A percentile compares a stretch with the other conserved stretches of the same genome.
Conservation (phyloP, 2,329 filamentous ascomycete species). For the Neoarthrinium moseri region DNA sequence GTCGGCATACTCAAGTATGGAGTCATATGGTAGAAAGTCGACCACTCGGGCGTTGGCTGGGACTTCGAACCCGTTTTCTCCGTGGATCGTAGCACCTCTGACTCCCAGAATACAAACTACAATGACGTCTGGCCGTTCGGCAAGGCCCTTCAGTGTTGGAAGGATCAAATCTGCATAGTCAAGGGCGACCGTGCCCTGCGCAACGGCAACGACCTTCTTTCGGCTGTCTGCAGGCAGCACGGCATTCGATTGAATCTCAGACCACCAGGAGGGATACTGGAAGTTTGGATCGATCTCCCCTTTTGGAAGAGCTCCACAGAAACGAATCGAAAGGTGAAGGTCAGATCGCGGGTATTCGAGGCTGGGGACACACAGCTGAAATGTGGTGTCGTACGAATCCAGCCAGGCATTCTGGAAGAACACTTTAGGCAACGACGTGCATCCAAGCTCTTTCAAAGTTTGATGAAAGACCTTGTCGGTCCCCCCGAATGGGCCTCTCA, state of each 20-base stretch:
- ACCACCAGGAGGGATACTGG: slow-evolving; percentile 43
- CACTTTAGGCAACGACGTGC: slow-evolving; percentile 8
- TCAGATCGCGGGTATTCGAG: slow-evolving; percentile 38
- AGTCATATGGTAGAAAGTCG: slow-evolving; percentile 33
- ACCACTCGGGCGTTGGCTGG: slow-evolving; percentile 27
- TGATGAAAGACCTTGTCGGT: slow-evolving; percentile 9
- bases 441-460: slow-evolving; percentile 12
- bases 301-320: slow-evolving; percentile 40
- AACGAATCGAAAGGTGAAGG: slow-evolving; percentile 37
- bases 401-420: slow-evolving; percentile 8
- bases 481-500: slow-evolving; percentile 9
- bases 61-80: slow-evolving; percentile 13
- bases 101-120: slow-evolving; percentile 32
- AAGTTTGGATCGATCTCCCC: slow-evolving; percentile 26
- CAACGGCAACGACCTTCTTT: slow-evolving; percentile 42
- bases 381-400: slow-evolving; percentile 26
- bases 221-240: slow-evolving; percentile 12
- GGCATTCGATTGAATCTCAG: slow-evolving; percentile 35
- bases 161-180: slow-evolving; percentile 40
- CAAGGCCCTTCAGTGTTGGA: slow-evolving; percentile 42
- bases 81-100: slow-evolving; percentile 24
- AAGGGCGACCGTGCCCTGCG: slow-evolving; percentile 44
- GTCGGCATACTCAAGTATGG: slow-evolving; percentile 29
- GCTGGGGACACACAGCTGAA: slow-evolving; percentile 36
- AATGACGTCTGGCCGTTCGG: slow-evolving; percentile 36